Base-by-base conservation (phyloP, 257 asterid genomes). In the Lithospermum erythrorhizon region DNA sequence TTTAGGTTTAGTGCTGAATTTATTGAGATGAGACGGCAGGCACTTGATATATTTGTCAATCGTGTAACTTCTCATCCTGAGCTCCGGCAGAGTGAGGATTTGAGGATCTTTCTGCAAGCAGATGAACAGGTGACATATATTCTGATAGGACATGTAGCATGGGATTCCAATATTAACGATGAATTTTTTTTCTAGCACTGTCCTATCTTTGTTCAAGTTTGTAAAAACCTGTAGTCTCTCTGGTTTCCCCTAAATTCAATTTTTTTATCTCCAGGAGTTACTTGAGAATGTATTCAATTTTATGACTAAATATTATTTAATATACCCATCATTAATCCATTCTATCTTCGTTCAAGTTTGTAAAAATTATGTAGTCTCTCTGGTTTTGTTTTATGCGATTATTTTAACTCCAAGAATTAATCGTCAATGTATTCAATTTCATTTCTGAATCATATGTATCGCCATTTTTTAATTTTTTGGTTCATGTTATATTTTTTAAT, bases 11-110 rank as follows among this genome's bases (percentile, higher is more conserved):
- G 83, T 76, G 95, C 98, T 30, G 97, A 89, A 65, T 89, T 89
- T 78, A 89, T 89, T 70, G 97, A 89, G 71, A 89, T 86, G 97
- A 81, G 98, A 81, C 95, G 98, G 62, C 95, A 83, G 80, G 97
- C 95, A 18, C 63, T 93, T 68, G 89, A 88, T 75, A 70, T 88
- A 32, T 93, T 93, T 77, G 81, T 93, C 74, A 86, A 93, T 77
- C 82, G 97, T 58, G 76, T 88, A 65, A 95, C 97, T 68, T 80
- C 90, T 57, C 98, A 88, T 80, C 85, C 74, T 54, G 87, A 81
- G 76, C 97, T 93, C 73, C 82, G 67, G 72, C 84, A 80, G 63
- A 86, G 97, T 70, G 97, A 88, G 23, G 97, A 88, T 68, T 76
- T 93, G 76, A 86, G 97, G 74, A 84, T 70, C 62, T 93, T 93